These are phyloP conservation scores for Diaporthe vexans DNA, from an alignment of 2,329 filamentous ascomycete genomes.

Conservation along the genomic window DNA sequence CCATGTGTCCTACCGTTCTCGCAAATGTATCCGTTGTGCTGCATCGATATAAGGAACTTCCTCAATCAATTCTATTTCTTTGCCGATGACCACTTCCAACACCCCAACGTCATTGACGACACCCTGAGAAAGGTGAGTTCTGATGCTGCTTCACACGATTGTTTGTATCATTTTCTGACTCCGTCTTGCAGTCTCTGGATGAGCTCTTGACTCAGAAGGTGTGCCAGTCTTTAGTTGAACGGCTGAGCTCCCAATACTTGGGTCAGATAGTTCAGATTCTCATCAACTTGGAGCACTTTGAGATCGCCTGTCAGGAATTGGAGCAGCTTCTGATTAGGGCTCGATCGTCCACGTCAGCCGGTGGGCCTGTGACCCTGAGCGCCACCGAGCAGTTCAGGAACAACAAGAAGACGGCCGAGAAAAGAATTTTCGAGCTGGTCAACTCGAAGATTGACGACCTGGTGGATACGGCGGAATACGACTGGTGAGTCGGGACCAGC, in stretches of 20 bases:
- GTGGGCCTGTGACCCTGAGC: conserved; percentile 82
- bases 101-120: conserved; percentile 90
- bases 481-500: conserved; percentile 72
- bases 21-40: conserved; percentile 98
- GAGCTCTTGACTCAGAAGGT: conserved; percentile 94
- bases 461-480: conserved; percentile 96
- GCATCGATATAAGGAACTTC: conserved; percentile 98
- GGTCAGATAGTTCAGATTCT: conserved; percentile 99
- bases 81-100: conserved; percentile 94
- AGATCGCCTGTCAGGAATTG: conserved; percentile 90
- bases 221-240: conserved; percentile 89
- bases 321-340: conserved; percentile 89
- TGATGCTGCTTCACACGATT: neutral
- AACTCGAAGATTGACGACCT: conserved; percentile 99
- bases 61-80: conserved; percentile 99
- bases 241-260: conserved; percentile 91
- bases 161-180: neutral
- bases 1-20: conserved; percentile 97
- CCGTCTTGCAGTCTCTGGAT: conserved; percentile 79
- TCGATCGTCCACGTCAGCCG: conserved; percentile 83
- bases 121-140: conserved; percentile 79
- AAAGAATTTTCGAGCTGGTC: conserved; percentile 97
- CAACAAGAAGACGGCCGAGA: conserved; percentile 96
- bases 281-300: conserved; percentile 97
- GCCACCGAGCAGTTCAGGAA: conserved; percentile 89